phyloP scores from a whole-genome alignment of 345 rosid species.

The Orychophragmus violaceus region DNA sequence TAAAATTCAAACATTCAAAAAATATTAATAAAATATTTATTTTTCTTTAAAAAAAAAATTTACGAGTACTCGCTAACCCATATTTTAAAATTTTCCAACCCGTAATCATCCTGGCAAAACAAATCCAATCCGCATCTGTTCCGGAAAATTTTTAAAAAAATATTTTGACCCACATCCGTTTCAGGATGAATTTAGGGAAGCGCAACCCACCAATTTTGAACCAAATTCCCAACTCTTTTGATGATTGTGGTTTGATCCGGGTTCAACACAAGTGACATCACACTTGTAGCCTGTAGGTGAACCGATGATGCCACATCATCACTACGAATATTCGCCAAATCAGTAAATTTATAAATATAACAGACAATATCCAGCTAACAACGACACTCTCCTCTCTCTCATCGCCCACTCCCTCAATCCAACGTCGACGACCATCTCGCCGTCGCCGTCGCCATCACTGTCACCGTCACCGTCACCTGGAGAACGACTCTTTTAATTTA shows the following conservation, averaged over 20 bases:
- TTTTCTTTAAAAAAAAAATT: no score
- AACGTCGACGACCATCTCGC: background rate
- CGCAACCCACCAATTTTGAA: no score
- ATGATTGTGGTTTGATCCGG: constrained; percentile 6
- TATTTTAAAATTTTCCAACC: no score
- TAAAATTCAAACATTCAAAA: no score
- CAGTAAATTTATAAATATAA: background rate
- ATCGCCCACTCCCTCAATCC: background rate
- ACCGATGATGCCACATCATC: background rate
- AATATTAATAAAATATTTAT: no score
- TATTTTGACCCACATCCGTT: no score
- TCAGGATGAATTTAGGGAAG: no score
- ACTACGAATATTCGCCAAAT: background rate
- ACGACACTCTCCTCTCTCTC: background rate
- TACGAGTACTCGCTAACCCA: no score
- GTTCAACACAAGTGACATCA: background rate
- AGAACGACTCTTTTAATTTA: background rate
- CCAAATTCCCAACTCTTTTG: no score
- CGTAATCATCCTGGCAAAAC: no score
- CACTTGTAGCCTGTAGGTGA: background rate
- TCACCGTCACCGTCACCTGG: background rate
- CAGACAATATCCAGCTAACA: constrained; percentile 11
- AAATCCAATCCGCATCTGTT: no score
- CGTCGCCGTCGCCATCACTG: background rate
- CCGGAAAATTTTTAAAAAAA: no score